These are phyloP conservation scores for Myriosclerotinia duriaeana DNA, from an alignment of 2,329 filamentous ascomycete species.

Conservation along the genomic window DNA sequence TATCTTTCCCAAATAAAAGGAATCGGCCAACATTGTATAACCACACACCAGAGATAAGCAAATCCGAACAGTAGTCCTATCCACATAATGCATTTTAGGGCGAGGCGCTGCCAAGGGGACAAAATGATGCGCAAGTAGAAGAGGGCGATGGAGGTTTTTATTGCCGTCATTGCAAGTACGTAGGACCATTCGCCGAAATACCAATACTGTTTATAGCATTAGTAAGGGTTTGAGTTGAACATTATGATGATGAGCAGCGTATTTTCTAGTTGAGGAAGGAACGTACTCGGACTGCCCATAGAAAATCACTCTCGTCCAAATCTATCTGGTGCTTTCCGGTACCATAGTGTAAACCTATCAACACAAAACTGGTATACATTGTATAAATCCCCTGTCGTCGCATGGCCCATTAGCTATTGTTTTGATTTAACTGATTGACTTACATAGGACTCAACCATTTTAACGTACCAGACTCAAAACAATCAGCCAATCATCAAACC, in stretches of 20 bases:
- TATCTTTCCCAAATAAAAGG: not conserved
- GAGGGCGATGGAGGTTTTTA: not conserved
- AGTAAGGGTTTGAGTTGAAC: not conserved
- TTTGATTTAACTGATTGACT: no score
- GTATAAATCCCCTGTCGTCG: not conserved
- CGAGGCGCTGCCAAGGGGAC: conserved; percentile 1
- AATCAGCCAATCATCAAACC: conserved; percentile 14
- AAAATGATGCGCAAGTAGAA: conserved; percentile 13
- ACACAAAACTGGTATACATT: not conserved
- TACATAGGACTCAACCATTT: not conserved
- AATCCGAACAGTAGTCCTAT: conserved; percentile 1
- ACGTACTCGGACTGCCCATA: not conserved
- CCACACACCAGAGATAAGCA: not conserved
- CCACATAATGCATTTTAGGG: not conserved
- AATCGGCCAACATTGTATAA: conserved; percentile 7
- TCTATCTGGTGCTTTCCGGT: not conserved
- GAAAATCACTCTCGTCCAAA: not conserved
- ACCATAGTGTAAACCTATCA: not conserved
- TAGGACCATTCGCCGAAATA: not conserved
- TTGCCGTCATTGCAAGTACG: not conserved
- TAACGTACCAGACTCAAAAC: not conserved
- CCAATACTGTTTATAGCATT: not conserved
- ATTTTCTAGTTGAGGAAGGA: not conserved
- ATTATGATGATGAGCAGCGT: no score
- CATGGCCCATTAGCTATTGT: not conserved